Percentiles rank a stretch among this genome's conserved stretches.
Conservation (phyloP, 345 rosid species). For the Pelargonium nanum region DNA sequence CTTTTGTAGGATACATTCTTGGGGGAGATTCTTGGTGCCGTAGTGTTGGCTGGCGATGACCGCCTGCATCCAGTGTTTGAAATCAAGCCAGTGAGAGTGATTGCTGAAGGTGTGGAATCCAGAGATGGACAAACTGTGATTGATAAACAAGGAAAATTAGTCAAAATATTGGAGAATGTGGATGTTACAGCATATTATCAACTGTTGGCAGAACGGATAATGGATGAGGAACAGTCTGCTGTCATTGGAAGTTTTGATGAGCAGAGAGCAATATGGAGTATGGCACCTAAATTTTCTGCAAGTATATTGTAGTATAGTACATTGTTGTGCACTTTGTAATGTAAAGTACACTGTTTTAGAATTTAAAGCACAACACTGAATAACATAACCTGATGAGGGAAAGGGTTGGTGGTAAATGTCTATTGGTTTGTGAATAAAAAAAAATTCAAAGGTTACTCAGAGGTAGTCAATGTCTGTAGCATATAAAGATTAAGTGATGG, state of each 20-base stretch:
- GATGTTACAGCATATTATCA: slow-evolving; percentile 30
- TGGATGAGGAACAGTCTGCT: slow-evolving; percentile 50
- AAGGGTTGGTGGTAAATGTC: no score
- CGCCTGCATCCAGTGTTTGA: slow-evolving; percentile 21
- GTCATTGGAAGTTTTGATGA: slow-evolving; percentile 61
- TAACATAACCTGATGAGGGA: no score
- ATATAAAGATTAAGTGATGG: no score
- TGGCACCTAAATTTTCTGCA: slow-evolving; percentile 26
- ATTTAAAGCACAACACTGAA: no score
- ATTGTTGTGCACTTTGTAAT: no score
- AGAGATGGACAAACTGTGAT: slow-evolving; percentile 43
- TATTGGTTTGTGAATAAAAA: no score
- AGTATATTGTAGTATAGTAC: no score
- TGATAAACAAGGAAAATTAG: slow-evolving; percentile 31
- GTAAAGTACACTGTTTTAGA: no score
- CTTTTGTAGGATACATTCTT: slow-evolving; percentile 54
- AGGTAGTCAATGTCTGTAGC: no score
- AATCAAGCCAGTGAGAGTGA: slow-evolving; percentile 34
- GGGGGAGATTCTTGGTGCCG: slow-evolving; percentile 78
- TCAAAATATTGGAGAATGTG: slow-evolving; percentile 36
- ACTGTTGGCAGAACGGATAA: slow-evolving; percentile 35
- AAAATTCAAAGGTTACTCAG: no score
- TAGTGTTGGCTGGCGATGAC: slow-evolving; percentile 34
- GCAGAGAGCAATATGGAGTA: slow-evolving; percentile 54
- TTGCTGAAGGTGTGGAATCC: slow-evolving; percentile 45